Conservation (phyloP, 2,329 filamentous ascomycete genomes). For the Lecanicillium sp. region DNA sequence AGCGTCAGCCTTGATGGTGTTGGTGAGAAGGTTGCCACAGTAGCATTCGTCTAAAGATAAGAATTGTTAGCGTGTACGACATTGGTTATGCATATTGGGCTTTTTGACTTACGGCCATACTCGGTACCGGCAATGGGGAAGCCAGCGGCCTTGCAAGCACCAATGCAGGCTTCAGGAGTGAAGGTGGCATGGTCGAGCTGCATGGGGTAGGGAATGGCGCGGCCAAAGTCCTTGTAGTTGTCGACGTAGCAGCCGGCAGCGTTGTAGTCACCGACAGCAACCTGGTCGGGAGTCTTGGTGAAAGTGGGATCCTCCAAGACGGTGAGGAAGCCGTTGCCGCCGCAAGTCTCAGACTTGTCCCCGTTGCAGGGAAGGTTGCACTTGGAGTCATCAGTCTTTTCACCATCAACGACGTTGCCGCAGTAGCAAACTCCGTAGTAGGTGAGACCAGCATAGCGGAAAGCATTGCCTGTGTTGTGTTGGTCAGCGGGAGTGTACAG, state of each 20-base stretch:
- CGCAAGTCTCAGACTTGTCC: conserved; percentile 37
- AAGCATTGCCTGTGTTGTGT: conserved; percentile 32
- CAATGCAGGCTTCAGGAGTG: conserved; percentile 35
- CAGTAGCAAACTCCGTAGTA: conserved; percentile 48
- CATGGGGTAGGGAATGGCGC: conserved; percentile 37
- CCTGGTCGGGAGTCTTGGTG: conserved; percentile 31
- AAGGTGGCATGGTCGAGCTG: conserved; percentile 26
- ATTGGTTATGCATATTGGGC: neutral
- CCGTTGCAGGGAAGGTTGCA: conserved; percentile 50
- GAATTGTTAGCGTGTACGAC: conserved; percentile 1
- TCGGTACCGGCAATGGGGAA: conserved; percentile 43
- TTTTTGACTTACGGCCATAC: conserved; percentile 23
- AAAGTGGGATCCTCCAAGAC: conserved; percentile 43
- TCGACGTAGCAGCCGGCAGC: conserved; percentile 56
- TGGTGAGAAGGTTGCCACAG: conserved; percentile 46
- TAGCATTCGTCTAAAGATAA: conserved; percentile 30
- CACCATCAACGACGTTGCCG: conserved; percentile 42
- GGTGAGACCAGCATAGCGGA: conserved; percentile 41
- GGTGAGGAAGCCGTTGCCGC: conserved; percentile 38
- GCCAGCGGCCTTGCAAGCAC: conserved; percentile 32
- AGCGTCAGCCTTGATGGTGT: conserved; percentile 27
- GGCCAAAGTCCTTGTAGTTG: conserved; percentile 25
- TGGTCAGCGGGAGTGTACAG: neutral
- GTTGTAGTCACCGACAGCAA: conserved; percentile 44
- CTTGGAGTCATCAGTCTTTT: conserved; percentile 41